Evolutionary conservation across 2,329 filamentous ascomycete species (phyloP).

Genomic region (Zymoseptoria brevis): DNA sequence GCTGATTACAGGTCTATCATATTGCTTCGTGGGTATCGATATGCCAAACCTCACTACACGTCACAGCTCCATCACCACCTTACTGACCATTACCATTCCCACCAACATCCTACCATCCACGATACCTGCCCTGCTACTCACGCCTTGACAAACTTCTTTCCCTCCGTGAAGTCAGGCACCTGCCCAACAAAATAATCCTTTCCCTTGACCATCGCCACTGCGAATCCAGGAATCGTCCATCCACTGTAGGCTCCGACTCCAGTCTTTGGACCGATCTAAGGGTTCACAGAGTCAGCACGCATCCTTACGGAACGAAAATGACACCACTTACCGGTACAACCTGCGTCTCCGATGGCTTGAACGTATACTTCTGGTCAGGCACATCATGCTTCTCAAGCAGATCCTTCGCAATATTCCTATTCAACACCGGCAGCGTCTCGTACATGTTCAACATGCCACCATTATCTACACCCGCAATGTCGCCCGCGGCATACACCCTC

Average conservation of each 20-base stretch:
- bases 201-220: slow-evolving; percentile 31
- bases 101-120: background rate
- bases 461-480: slow-evolving; percentile 38
- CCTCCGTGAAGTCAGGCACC: slow-evolving; percentile 21
- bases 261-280: slow-evolving; percentile 20
- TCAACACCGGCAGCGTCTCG: slow-evolving; percentile 33
- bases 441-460: slow-evolving; percentile 37
- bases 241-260: slow-evolving; percentile 33
- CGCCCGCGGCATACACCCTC: slow-evolving; percentile 43
- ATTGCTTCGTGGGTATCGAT: background rate
- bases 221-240: slow-evolving; percentile 27
- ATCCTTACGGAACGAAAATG: slow-evolving; percentile 10
- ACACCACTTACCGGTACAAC: slow-evolving; percentile 20
- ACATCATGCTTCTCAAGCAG: slow-evolving; percentile 26
- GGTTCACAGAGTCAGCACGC: background rate
- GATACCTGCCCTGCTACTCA: background rate
- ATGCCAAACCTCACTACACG: background rate
- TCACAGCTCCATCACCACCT: background rate
- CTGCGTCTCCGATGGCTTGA: slow-evolving; percentile 27
- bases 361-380: slow-evolving; percentile 23
- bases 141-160: slow-evolving; percentile 24
- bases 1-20: background rate
- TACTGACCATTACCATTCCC: background rate
- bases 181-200: slow-evolving; percentile 29
- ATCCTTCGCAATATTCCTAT: slow-evolving; percentile 42